These are phyloP conservation scores for Chionographis japonica DNA, from an alignment of 106 monocot species.

Conservation along the genomic window DNA sequence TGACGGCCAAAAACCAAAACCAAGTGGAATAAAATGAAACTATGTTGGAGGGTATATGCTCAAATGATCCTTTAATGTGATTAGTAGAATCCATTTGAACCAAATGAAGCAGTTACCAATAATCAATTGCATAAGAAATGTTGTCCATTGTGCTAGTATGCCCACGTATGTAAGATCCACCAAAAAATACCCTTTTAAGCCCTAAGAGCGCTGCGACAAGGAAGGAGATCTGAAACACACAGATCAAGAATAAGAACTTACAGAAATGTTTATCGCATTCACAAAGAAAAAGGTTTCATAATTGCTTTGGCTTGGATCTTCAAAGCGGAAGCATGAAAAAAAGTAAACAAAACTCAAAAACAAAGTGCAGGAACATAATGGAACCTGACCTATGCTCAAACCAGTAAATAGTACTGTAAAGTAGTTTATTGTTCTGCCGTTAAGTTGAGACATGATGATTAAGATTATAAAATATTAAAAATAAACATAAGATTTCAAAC, in stretches of 20 bases:
- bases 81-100: neutral
- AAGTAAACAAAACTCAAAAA: neutral
- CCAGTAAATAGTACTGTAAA: too few relatives aligned
- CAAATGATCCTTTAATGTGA: neutral
- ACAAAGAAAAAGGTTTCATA: too few relatives aligned
- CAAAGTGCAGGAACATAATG: too few relatives aligned
- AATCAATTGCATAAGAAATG: slow-evolving; percentile 78
- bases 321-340: neutral
- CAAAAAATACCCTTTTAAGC: slow-evolving; percentile 62
- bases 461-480: too few relatives aligned
- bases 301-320: too few relatives aligned
- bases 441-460: too few relatives aligned
- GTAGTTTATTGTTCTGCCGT: too few relatives aligned
- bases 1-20: neutral
- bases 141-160: slow-evolving; percentile 71
- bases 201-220: slow-evolving; percentile 58
- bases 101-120: slow-evolving; percentile 33
- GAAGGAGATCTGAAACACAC: slow-evolving; percentile 37
- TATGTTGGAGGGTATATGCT: neutral
- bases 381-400: too few relatives aligned
- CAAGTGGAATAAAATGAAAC: neutral
- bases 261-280: neutral
- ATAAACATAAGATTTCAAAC: too few relatives aligned
- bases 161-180: slow-evolving; percentile 75
- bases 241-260: neutral